A percentile compares a stretch with the other conserved stretches of the same genome.
Evolutionary conservation across 2,329 filamentous ascomycete genomes (phyloP).

Genomic region (Phialophora tarda): DNA sequence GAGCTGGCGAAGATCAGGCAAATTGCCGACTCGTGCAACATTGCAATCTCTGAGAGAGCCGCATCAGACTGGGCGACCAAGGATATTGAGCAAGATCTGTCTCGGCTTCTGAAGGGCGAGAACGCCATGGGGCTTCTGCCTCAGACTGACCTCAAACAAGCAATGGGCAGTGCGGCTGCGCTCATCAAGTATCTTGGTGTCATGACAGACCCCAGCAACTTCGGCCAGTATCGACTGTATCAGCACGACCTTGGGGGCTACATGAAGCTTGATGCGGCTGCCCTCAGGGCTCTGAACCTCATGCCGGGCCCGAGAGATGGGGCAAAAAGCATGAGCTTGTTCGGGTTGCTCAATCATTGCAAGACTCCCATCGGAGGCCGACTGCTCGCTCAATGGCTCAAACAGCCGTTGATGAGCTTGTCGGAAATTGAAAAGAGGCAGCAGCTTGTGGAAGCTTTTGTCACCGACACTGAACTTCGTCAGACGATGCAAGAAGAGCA

Average conservation of each 20-base stretch:
- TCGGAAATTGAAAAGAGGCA: constrained; percentile 88
- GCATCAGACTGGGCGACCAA: constrained; percentile 79
- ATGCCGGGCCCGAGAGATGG: constrained; percentile 96
- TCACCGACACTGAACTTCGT: constrained; percentile 86
- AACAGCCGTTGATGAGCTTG: constrained; percentile 93
- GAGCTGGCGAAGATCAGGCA: constrained; percentile 85
- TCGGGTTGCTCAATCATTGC: constrained; percentile 93
- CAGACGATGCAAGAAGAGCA: constrained; percentile 98
- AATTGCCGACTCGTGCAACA: constrained; percentile 90
- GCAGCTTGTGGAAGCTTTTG: constrained; percentile 93
- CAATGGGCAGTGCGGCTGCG: constrained; percentile 92
- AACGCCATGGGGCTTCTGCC: constrained; percentile 76
- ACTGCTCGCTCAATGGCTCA: constrained; percentile 91
- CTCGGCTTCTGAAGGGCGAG: constrained; percentile 85
- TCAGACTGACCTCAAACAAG: constrained; percentile 89
- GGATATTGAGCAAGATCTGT: constrained; percentile 95
- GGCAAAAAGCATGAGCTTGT: constrained; percentile 96
- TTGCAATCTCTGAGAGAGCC: constrained; percentile 83
- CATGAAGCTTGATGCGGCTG: constrained; percentile 97
- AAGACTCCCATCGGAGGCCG: constrained; percentile 93
- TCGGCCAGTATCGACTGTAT: constrained; percentile 95
- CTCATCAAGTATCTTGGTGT: constrained; percentile 93
- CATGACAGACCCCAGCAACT: constrained; percentile 89
- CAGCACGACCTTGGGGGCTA: constrained; percentile 96
- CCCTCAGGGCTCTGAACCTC: constrained; percentile 89